Percentiles rank a stretch among this genome's conserved stretches.
Conservation (phyloP, 306 rosid species). For the Coriaria nepalensis region DNA sequence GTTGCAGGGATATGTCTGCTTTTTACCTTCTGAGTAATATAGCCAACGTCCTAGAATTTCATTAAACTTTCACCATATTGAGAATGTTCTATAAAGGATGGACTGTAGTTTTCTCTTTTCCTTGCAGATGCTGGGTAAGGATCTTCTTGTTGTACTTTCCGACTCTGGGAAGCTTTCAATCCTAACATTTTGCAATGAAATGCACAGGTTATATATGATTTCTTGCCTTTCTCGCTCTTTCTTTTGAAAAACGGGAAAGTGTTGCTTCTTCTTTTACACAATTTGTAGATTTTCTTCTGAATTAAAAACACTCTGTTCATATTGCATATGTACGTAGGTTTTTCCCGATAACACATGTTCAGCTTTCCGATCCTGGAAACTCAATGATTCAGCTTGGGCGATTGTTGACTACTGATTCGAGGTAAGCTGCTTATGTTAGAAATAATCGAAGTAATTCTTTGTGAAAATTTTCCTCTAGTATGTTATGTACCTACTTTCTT, state of each 20-base stretch:
- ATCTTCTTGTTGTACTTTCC: constrained; percentile 67
- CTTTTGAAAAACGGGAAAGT: background rate
- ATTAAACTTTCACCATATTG: background rate
- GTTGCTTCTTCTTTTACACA: background rate
- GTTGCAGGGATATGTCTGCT: background rate
- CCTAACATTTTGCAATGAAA: constrained; percentile 84
- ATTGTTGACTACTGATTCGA: constrained; percentile 68
- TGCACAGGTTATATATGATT: constrained; percentile 56
- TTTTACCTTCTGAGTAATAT: background rate
- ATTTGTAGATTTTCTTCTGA: background rate
- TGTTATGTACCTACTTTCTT: background rate
- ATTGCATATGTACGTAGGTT: constrained; percentile 36
- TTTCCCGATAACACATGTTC: constrained; percentile 60
- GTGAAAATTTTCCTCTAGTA: background rate
- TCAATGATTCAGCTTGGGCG: constrained; percentile 63
- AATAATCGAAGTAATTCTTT: background rate
- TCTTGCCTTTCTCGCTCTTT: background rate
- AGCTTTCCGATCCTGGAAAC: constrained; percentile 77
- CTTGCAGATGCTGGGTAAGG: constrained; percentile 67
- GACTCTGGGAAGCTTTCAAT: constrained; percentile 94
- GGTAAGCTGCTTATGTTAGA: constrained; percentile 28
- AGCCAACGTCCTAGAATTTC: background rate
- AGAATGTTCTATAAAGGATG: constrained; percentile 4
- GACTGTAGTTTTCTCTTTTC: constrained; percentile 4
- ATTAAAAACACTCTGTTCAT: constrained; percentile 6